Conservation (phyloP, 169 alveolate genomes). For the Eimeria necatrix region DNA sequence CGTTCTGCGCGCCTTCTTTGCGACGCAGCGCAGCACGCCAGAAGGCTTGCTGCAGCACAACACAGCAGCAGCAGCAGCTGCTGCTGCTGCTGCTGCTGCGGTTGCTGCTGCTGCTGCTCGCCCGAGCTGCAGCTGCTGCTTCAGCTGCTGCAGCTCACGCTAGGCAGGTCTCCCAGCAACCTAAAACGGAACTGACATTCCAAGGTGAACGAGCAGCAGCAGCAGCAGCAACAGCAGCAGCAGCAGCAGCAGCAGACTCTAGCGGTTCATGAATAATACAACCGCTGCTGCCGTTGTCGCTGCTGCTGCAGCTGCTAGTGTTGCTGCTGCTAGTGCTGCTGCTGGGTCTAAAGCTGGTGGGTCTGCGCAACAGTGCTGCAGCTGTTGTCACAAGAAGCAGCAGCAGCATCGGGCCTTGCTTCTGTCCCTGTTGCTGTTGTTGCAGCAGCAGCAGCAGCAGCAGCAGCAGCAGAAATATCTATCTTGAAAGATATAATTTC, state of each 20-base stretch:
- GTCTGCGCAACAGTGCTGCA: background rate
- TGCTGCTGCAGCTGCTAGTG: background rate
- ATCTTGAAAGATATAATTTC: constrained; percentile 34
- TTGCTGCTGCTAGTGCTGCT: background rate
- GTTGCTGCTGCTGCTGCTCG: constrained; percentile 20
- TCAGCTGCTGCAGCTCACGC: background rate
- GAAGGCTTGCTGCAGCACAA: background rate
- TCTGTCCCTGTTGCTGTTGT: background rate
- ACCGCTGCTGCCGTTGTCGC: background rate
- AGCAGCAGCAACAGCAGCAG: background rate
- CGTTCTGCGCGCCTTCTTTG: too few relatives aligned
- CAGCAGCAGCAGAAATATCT: constrained; percentile 36
- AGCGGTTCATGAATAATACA: background rate
- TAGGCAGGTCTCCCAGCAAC: too few relatives aligned
- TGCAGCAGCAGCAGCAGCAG: constrained; percentile 5
- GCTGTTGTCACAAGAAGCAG: background rate
- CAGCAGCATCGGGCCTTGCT: background rate
- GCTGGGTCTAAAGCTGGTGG: background rate
- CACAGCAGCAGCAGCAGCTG: background rate
- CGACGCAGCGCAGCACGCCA: too few relatives aligned
- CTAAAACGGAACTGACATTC: background rate
- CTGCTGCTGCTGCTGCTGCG: constrained; percentile 1
- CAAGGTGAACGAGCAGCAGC: background rate
- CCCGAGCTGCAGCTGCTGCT: background rate
- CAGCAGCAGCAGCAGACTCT: background rate